These are phyloP conservation scores for Skeletonema marinoi DNA, from an alignment of 108 stramenopile genomes.

Conservation along the genomic window DNA sequence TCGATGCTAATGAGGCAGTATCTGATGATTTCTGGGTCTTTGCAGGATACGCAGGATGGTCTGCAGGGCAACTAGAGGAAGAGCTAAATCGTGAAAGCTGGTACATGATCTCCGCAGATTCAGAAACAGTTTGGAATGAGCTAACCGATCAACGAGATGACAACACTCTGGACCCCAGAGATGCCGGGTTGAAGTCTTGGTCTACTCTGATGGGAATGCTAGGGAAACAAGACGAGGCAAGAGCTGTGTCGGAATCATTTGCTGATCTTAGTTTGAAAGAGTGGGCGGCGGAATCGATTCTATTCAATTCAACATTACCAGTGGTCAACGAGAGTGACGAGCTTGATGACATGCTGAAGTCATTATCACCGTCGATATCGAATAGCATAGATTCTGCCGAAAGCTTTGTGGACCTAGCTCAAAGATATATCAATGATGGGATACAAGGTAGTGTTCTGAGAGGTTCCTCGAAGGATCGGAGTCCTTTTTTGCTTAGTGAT, in stretches of 20 bases:
- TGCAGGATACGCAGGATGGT: constrained; percentile 66
- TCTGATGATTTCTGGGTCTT: constrained; percentile 47
- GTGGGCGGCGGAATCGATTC: constrained; percentile 48
- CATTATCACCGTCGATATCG: background rate
- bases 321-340: background rate
- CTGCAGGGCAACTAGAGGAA: constrained; percentile 44
- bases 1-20: constrained; percentile 36
- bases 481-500: constrained; percentile 10
- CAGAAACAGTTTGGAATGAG: constrained; percentile 40
- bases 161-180: constrained; percentile 33
- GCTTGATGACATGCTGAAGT: background rate
- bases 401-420: constrained; percentile 5
- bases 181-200: constrained; percentile 66
- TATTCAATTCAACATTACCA: constrained; percentile 4
- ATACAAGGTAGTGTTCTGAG: constrained; percentile 11
- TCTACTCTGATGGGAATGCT: constrained; percentile 38
- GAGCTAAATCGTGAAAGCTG: constrained; percentile 58
- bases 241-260: constrained; percentile 29
- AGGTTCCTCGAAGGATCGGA: constrained; percentile 11
- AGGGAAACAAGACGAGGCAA: constrained; percentile 20
- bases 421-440: constrained; percentile 8
- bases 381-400: constrained; percentile 10
- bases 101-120: constrained; percentile 52
- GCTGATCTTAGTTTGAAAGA: constrained; percentile 64
- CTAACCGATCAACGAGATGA: constrained; percentile 12